Percentiles rank a stretch among this genome's conserved stretches.
Evolutionary conservation across 2,329 filamentous ascomycete species (phyloP).

Genomic region (Fusarium coffeatum): DNA sequence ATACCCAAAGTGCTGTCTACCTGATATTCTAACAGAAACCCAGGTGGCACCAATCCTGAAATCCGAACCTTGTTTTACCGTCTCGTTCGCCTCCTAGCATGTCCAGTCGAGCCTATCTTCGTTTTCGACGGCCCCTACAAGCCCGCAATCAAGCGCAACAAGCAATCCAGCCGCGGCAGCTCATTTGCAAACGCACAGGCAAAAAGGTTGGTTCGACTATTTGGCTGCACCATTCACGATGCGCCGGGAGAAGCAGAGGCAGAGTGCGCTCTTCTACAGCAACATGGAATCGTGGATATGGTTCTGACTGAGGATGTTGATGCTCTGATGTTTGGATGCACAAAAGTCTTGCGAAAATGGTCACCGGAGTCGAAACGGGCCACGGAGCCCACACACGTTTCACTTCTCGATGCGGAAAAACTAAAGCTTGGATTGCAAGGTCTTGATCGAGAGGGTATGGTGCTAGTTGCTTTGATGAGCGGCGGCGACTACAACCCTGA

Average conservation of each 20-base stretch:
- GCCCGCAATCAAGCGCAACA: constrained; percentile 89
- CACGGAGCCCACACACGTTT: constrained; percentile 85
- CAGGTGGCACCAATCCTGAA: constrained; percentile 87
- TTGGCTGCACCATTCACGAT: constrained; percentile 85
- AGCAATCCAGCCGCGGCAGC: constrained; percentile 73
- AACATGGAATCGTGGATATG: constrained; percentile 85
- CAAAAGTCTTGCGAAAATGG: constrained; percentile 82
- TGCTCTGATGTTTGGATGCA: constrained; percentile 96
- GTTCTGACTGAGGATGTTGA: constrained; percentile 97
- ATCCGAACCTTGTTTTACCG: constrained; percentile 94
- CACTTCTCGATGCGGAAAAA: constrained; percentile 76
- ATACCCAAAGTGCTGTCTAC: too few relatives aligned
- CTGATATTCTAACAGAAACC: constrained; percentile 17
- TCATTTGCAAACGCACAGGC: constrained; percentile 78
- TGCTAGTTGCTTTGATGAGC: constrained; percentile 92
- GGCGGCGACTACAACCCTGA: constrained; percentile 94
- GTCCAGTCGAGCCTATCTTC: constrained; percentile 87
- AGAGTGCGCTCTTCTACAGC: constrained; percentile 89
- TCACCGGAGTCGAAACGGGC: constrained; percentile 75
- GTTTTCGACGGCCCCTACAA: constrained; percentile 91
- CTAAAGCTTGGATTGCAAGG: constrained; percentile 65
- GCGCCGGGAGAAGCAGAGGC: constrained; percentile 96
- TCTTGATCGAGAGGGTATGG: constrained; percentile 88
- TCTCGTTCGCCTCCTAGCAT: constrained; percentile 78
- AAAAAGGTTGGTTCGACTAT: constrained; percentile 84